Evolutionary conservation across 192 early-diverging fungal species (phyloP).

Genomic region (Backusella westeae): DNA sequence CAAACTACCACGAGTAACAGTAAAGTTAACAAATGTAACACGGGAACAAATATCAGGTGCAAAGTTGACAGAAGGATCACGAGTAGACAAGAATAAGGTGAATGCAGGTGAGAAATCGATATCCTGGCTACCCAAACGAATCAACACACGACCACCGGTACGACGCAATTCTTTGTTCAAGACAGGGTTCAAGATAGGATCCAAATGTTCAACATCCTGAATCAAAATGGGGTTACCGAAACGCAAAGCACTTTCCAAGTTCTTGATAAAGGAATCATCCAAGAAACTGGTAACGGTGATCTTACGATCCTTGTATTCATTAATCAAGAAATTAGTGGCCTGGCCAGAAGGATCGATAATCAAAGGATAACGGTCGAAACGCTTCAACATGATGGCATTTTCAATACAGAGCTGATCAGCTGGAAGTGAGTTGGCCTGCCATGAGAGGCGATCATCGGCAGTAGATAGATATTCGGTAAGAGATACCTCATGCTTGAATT

Average conservation of each 20-base stretch:
- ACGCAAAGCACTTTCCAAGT: slow-evolving; percentile 94
- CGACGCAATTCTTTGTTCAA: slow-evolving; percentile 96
- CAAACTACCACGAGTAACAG: slow-evolving; percentile 92
- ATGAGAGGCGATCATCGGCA: slow-evolving; percentile 88
- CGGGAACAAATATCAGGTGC: slow-evolving; percentile 96
- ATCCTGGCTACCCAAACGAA: slow-evolving; percentile 94
- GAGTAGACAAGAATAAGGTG: slow-evolving; percentile 89
- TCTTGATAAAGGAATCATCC: slow-evolving; percentile 96
- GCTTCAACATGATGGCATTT: slow-evolving; percentile 97
- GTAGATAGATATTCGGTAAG: slow-evolving; percentile 88
- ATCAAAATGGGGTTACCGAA: slow-evolving; percentile 98
- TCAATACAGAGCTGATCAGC: slow-evolving; percentile 94
- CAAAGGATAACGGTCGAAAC: slow-evolving; percentile 95
- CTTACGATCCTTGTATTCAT: slow-evolving; percentile 83
- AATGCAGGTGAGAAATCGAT: slow-evolving; percentile 99
- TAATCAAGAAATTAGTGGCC: slow-evolving; percentile 84
- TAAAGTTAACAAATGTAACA: slow-evolving; percentile 99
- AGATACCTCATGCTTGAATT: slow-evolving; percentile 77
- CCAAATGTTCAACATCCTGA: slow-evolving; percentile 95
- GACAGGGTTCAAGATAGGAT: slow-evolving; percentile 97
- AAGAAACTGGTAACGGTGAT: slow-evolving; percentile 96
- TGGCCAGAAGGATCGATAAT: slow-evolving; percentile 98
- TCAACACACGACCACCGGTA: slow-evolving; percentile 94
- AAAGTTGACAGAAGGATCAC: slow-evolving; percentile 92
- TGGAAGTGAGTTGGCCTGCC: slow-evolving; percentile 83